A percentile compares a stretch with the other conserved stretches of the same genome.
Evolutionary conservation across 2,329 filamentous ascomycete species (phyloP).

Genomic region (Aspergillus candidus): DNA sequence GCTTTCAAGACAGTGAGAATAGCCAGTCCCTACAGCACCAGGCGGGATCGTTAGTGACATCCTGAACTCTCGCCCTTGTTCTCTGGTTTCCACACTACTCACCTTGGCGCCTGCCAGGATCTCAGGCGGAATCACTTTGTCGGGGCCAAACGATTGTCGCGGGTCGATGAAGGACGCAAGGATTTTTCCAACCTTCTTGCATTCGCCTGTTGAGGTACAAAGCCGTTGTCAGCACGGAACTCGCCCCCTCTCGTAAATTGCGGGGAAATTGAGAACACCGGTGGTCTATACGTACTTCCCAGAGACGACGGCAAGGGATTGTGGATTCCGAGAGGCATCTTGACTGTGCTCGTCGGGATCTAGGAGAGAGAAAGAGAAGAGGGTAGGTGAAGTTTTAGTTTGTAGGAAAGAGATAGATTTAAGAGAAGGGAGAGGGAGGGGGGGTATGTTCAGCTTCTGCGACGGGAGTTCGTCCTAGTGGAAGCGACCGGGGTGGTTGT

Average conservation of each 20-base stretch:
- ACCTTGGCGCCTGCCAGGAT: constrained; percentile 90
- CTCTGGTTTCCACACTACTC: constrained; percentile 12
- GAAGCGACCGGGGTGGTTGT: constrained; percentile 18
- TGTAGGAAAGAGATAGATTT: constrained; percentile 2
- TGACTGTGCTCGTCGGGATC: constrained; percentile 15
- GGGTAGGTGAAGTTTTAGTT: neutral
- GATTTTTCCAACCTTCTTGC: constrained; percentile 95
- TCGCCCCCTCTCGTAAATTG: constrained; percentile 20
- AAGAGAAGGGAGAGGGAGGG: neutral
- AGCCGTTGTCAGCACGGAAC: constrained; percentile 27
- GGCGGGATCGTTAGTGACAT: neutral
- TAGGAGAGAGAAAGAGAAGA: constrained; percentile 2
- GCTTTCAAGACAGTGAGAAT: constrained; percentile 47
- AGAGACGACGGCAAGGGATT: constrained; percentile 46
- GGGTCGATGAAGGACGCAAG: constrained; percentile 92
- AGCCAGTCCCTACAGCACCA: constrained; percentile 40
- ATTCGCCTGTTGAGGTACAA: constrained; percentile 64
- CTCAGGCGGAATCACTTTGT: constrained; percentile 91
- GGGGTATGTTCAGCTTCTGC: constrained; percentile 9
- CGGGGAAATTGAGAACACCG: constrained; percentile 23
- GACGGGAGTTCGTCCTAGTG: constrained; percentile 15
- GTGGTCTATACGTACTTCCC: constrained; percentile 35
- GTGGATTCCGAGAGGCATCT: constrained; percentile 42
- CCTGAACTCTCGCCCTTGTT: neutral
- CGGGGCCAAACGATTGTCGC: constrained; percentile 84